Conservation (phyloP, 129 eudicot genomes). For the Artemisia annua region DNA sequence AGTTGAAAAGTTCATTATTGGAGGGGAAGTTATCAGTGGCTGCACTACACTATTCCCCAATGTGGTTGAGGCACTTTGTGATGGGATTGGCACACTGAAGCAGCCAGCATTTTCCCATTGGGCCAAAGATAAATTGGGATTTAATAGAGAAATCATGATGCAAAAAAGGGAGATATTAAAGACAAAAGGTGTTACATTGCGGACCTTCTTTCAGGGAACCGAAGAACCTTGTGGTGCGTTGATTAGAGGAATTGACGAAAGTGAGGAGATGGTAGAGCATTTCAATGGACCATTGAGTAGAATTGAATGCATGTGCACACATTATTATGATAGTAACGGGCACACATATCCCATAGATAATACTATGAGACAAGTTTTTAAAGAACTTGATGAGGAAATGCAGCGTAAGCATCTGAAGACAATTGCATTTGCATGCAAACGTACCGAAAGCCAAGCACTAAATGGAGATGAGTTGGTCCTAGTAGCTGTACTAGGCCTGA, state of each 20-base stretch:
- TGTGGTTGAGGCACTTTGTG: slow-evolving; percentile 38
- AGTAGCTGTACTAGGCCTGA: slow-evolving; percentile 32
- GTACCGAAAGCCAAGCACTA: not conserved
- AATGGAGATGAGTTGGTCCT: slow-evolving; percentile 23
- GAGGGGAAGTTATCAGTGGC: slow-evolving; percentile 26
- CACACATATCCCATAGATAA: slow-evolving; percentile 16
- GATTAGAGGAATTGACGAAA: not conserved
- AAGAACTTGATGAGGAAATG: not conserved
- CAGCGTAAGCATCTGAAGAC: slow-evolving; percentile 1
- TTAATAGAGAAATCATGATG: slow-evolving; percentile 18
- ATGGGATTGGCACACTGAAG: slow-evolving; percentile 31
- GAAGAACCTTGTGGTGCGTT: too few relatives aligned
- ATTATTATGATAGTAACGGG: slow-evolving; percentile 35
- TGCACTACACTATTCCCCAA: slow-evolving; percentile 15
- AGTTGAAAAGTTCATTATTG: slow-evolving; percentile 28
- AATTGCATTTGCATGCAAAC: slow-evolving; percentile 35
- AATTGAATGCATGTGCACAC: slow-evolving; percentile 26
- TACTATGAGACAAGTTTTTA: not conserved
- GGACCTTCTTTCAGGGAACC: too few relatives aligned
- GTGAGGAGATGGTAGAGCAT: slow-evolving; percentile 7
- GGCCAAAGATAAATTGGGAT: slow-evolving; percentile 17
- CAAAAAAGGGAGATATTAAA: too few relatives aligned
- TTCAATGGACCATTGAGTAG: slow-evolving; percentile 19
- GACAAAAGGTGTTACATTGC: too few relatives aligned
- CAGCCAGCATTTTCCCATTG: not conserved